Evolutionary conservation across 1,284 basidiomycete genomes (phyloP), one percentile per base, ranked within the genome.

Genomic region (Boletus sp.): DNA sequence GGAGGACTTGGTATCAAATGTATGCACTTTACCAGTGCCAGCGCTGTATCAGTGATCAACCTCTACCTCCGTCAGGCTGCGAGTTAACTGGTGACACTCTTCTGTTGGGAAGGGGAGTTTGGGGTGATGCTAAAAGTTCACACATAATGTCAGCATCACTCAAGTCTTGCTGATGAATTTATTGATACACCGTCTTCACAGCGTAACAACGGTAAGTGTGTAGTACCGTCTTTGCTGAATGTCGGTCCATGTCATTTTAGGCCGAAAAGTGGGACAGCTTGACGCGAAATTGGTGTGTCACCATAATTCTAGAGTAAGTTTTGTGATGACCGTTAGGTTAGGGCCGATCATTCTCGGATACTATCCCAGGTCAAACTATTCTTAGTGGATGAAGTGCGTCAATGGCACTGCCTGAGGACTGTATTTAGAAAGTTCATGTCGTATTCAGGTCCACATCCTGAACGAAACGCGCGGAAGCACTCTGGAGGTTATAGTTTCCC

Each of bases 261-360:
- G 91, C 91, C 0, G 95, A 97, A 68, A 97, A 97, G 68, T 94
- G 91, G 88, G 94, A 96, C 57, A 88, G 89, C 35, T 69, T 96
- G 41, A 95, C 93, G 2, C 77, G 93, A 25, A 84, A 84, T 60
- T 89, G 88, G 87, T 83, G 81, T 80, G 66, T 54, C 17, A 30
- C 4, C 39, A 43, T 30, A 3, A 41, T 38, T 17, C 41, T 12
- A 34, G 46, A 34, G 23, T 16, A 23, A 46, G 49, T 19, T 26
- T 55, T 44, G 51, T 41, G 32, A 46, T 48, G 33, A 62, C 42
- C 8, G 13, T 32, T 44, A 25, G 13, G 48, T 22, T 49, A 90
- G 88, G 87, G 64, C 72, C 46, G 80, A 82, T 51, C 80, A 89
- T 55, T 70, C 72, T 19, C 69, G 75, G 30, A 80, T 88, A 29